Evolutionary conservation across 2,329 filamentous ascomycete genomes (phyloP), one percentile per base, ranked within the genome.

Genomic region (Grosmannia serpens): DNA sequence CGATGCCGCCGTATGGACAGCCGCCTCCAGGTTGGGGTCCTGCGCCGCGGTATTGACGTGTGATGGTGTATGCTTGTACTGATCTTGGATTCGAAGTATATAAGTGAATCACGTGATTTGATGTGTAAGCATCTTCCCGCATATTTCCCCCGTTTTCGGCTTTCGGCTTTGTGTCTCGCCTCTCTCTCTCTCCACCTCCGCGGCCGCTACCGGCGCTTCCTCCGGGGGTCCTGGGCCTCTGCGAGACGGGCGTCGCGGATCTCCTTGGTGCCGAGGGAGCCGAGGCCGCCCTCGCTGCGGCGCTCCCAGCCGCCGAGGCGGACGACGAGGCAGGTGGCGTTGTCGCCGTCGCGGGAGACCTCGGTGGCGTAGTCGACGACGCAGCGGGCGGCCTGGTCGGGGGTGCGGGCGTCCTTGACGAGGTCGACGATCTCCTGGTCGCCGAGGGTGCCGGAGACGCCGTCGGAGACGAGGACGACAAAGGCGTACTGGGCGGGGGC

Each of bases 381-480:
- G 61, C 86, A 84, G 60, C 79, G 80, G 1, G 90, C 85, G 3
- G 85, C 94, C 69, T 95, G 84, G 65, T 96, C 92, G 0, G 94
- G 94, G 0, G 92, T 97, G 67, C 80, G 85, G 6, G 91, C 89
- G 72, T 99, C 94, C 71, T 97, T 97, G 66, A 97, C 80, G 35
- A 97, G 85, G 69, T 99, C 94, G 33, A 96, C 91, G 62, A 97
- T 90, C 73, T 99, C 94, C 73, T 97, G 92, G 68, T 99, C 94
- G 58, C 81, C 84, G 26, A 97, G 76, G 20, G 88, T 88, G 8
- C 89, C 92, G 24, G 86, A 92, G 11, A 99, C 84, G 29, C 94
- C 94, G 70, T 99, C 94, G 2, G 84, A 88, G 70, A 95, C 83
- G 53, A 99, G 80, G 1, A 95, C 89, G 56, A 97, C 70, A 72